Conservation (phyloP, 495 filamentous ascomycete genomes). For the Xanthoparmelia taractica region DNA sequence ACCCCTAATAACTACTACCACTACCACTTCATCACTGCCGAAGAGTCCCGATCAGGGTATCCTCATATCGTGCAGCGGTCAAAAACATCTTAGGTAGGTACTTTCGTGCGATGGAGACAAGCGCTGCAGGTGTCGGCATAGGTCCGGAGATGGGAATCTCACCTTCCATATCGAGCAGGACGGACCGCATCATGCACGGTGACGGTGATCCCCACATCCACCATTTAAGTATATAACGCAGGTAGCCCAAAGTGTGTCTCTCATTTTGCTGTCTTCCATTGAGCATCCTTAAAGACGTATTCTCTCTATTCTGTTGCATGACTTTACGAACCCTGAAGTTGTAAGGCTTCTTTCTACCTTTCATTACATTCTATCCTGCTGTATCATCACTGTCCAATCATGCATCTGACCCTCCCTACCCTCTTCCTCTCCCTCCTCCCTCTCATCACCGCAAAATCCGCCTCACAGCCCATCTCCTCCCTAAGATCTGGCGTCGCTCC, state of each 20-base stretch:
- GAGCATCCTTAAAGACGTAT: neutral
- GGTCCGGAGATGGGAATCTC: neutral
- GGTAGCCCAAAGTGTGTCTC: neutral
- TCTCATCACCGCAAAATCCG: neutral
- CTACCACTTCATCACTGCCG: too few species aligned
- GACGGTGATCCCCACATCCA: neutral
- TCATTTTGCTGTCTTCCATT: neutral
- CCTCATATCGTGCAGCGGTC: too few species aligned
- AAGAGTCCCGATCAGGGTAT: too few species aligned
- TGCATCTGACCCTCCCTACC: neutral
- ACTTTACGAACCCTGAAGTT: neutral
- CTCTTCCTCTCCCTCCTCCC: neutral
- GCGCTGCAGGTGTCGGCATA: neutral
- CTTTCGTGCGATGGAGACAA: neutral
- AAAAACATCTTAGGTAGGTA: slow-evolving; percentile 4
- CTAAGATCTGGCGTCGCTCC: neutral
- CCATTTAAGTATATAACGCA: neutral
- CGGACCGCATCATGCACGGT: neutral
- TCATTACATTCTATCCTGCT: neutral
- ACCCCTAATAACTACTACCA: too few species aligned
- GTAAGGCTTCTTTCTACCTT: neutral
- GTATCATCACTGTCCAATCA: neutral
- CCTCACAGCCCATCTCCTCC: neutral
- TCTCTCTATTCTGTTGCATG: neutral
- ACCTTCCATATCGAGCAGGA: neutral